Evolutionary conservation across 108 stramenopile genomes (phyloP).

Genomic region (Parietichytrium sp.): DNA sequence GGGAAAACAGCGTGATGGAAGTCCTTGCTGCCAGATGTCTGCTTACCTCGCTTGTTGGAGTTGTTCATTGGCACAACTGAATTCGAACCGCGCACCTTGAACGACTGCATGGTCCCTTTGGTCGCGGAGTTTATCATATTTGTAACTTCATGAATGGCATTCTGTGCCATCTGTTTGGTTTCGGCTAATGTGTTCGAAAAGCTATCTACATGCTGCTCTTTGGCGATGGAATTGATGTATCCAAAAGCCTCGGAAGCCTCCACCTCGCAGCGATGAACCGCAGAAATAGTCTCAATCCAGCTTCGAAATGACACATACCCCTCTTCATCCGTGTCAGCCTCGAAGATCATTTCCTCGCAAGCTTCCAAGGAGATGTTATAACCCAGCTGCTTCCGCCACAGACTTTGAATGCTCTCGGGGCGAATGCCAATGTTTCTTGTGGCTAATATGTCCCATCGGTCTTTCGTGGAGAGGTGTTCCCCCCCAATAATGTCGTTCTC

Average conservation of each 20-base stretch:
- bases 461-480: not conserved
- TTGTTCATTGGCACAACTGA: no score
- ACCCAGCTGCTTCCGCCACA: not conserved
- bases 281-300: not conserved
- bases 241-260: slow-evolving; percentile 8
- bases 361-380: not conserved
- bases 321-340: not conserved
- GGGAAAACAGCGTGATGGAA: no score
- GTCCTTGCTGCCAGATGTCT: no score
- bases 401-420: not conserved
- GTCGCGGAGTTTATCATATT: no score
- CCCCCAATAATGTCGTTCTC: not conserved
- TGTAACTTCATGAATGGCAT: no score
- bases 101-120: no score
- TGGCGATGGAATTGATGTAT: no score
- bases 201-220: no score
- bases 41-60: no score
- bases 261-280: not conserved
- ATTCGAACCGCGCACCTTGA: no score
- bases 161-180: no score
- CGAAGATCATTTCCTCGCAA: not conserved
- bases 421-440: not conserved
- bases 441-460: not conserved
- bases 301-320: not conserved
- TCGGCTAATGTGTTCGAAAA: no score